Evolutionary conservation across 805 yeast genomes (phyloP), one percentile per base, ranked within the genome.

Genomic region (Metschnikowia cubensis): DNA sequence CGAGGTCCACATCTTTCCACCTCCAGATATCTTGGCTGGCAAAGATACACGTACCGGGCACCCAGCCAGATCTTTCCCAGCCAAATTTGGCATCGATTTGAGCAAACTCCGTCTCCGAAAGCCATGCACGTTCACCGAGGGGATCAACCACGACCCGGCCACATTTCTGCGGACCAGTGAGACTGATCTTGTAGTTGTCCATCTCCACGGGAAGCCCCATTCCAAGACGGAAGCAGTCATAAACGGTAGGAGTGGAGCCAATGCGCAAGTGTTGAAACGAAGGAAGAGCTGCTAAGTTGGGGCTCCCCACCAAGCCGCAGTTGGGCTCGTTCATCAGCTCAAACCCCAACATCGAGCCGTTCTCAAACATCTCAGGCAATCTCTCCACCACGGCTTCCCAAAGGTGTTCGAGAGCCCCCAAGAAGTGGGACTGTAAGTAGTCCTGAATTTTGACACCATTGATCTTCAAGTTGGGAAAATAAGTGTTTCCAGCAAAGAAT

Each of bases 241-340:
- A 81, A 0, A 85, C 84, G 0, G 96, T 85, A 0, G 99, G 98
- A 0, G 90, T 82, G 0, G 92, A 83, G 2, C 91, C 92, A 2
- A 89, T 74, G 50, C 85, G 78, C 44, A 92, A 75, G 49, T 84
- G 84, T 59, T 87, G 88, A 4, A 69, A 70, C 4, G 75, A 70
- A 0, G 94, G 91, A 18, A 84, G 62, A 1, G 57, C 58, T 8
- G 71, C 71, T 31, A 91, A 66, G 61, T 87, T 76, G 3, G 69
- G 67, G 44, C 76, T 75, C 0, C 94, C 96, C 38, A 85, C 75
- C 47, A 83, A 76, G 0, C 97, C 97, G 46, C 73, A 63, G 58
- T 81, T 85, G 6, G 97, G 97, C 64, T 91, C 97, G 64, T 91
- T 91, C 70, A 91, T 65, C 45, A 87, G 77, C 67, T 91, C 97